Conservation (phyloP, 2,329 filamentous ascomycete species). For the Orbilia blumenaviensis region DNA sequence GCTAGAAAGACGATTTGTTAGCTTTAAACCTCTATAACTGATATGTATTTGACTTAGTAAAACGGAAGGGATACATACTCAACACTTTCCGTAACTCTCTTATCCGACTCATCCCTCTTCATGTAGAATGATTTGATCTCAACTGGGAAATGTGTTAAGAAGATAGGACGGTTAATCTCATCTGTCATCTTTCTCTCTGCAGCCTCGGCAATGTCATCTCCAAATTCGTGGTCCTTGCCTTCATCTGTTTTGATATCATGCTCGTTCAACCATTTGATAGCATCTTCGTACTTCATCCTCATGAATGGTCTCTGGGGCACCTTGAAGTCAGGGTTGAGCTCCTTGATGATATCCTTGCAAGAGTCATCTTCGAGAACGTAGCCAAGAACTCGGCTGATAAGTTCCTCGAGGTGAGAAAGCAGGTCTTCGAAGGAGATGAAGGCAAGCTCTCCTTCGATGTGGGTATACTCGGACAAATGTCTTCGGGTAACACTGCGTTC, state of each 20-base stretch:
- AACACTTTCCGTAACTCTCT: slow-evolving; percentile 88
- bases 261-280: slow-evolving; percentile 90
- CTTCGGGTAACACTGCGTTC: slow-evolving; percentile 95
- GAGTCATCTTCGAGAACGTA: slow-evolving; percentile 76
- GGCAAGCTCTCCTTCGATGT: slow-evolving; percentile 95
- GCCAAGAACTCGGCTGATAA: slow-evolving; percentile 87
- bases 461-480: slow-evolving; percentile 94
- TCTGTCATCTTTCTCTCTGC: slow-evolving; percentile 98
- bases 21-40: background rate
- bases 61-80: slow-evolving; percentile 64
- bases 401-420: slow-evolving; percentile 82
- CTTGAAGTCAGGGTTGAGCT: slow-evolving; percentile 90
- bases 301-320: slow-evolving; percentile 84
- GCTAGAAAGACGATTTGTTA: slow-evolving; percentile 28
- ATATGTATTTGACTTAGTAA: background rate
- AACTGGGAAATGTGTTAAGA: slow-evolving; percentile 94
- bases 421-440: slow-evolving; percentile 94
- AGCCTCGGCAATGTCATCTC: slow-evolving; percentile 97
- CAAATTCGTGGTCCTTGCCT: slow-evolving; percentile 86
- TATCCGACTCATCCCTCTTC: slow-evolving; percentile 83
- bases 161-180: slow-evolving; percentile 91
- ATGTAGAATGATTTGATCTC: slow-evolving; percentile 99
- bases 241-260: slow-evolving; percentile 95
- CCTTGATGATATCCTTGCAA: slow-evolving; percentile 77
- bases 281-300: slow-evolving; percentile 93